phyloP scores from a whole-genome alignment of 1,284 basidiomycete species.

The Afroboletus lepidellus region DNA sequence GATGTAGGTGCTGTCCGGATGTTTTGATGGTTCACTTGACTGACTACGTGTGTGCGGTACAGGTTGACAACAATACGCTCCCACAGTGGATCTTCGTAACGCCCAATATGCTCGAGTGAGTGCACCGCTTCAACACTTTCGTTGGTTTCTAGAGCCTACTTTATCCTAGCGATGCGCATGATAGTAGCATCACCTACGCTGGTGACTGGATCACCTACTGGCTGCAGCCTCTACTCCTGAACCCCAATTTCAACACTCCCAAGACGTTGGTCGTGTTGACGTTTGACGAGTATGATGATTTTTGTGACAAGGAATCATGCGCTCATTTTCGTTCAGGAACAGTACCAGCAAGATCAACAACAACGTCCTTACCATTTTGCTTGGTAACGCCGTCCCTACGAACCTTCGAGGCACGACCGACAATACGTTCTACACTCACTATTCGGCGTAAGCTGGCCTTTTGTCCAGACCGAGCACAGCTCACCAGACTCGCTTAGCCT shows the following conservation, averaged over 20 bases:
- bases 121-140: not conserved
- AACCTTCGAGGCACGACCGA: slow-evolving; percentile 48
- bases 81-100: slow-evolving; percentile 67
- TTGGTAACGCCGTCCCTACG: slow-evolving; percentile 52
- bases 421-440: slow-evolving; percentile 63
- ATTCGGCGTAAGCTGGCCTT: slow-evolving; percentile 40
- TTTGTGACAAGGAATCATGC: not conserved
- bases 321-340: slow-evolving; percentile 36
- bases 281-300: slow-evolving; percentile 40
- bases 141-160: slow-evolving; percentile 42
- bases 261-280: slow-evolving; percentile 57
- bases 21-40: slow-evolving; percentile 27
- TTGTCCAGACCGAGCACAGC: not conserved
- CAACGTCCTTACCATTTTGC: slow-evolving; percentile 45
- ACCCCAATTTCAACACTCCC: slow-evolving; percentile 48
- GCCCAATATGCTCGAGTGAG: slow-evolving; percentile 49
- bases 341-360: slow-evolving; percentile 49
- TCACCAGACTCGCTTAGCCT: slow-evolving; percentile 32
- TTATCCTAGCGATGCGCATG: slow-evolving; percentile 42
- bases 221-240: slow-evolving; percentile 50
- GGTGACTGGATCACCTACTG: slow-evolving; percentile 52
- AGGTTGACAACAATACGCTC: slow-evolving; percentile 41
- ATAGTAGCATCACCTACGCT: slow-evolving; percentile 54
- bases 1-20: not conserved
- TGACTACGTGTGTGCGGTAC: not conserved